Conservation (phyloP, 192 early-diverging fungal genomes). For the Rhizoclosmatium sp. region DNA sequence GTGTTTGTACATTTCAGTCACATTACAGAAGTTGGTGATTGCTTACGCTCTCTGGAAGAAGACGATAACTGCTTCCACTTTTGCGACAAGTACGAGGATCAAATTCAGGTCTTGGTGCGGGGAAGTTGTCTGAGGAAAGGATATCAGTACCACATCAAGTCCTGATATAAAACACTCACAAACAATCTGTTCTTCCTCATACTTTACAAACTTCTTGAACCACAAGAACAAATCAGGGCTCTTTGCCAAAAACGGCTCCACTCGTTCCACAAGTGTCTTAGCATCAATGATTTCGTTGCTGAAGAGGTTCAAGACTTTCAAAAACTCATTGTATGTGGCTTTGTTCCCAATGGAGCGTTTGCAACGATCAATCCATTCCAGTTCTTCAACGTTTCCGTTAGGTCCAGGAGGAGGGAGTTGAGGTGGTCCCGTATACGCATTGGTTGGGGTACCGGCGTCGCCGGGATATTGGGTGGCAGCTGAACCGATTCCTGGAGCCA, state of each 20-base stretch:
- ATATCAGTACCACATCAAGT: too few relatives aligned
- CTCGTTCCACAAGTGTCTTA: constrained; percentile 82
- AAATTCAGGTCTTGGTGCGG: constrained; percentile 64
- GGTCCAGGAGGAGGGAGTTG: neutral
- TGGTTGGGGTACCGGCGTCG: neutral
- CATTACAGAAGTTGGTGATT: neutral
- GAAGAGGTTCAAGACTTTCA: constrained; percentile 94
- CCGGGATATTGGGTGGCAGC: constrained; percentile 10
- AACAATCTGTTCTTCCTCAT: constrained; percentile 77
- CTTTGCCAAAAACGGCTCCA: constrained; percentile 83
- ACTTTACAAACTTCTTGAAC: constrained; percentile 91
- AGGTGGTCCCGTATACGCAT: neutral
- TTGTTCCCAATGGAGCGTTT: constrained; percentile 88
- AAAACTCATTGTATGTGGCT: constrained; percentile 91
- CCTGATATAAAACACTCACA: constrained; percentile 44
- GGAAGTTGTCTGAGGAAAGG: constrained; percentile 56
- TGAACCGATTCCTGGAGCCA: constrained; percentile 4
- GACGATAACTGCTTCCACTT: constrained; percentile 78
- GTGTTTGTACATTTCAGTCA: neutral
- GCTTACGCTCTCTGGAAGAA: constrained; percentile 70
- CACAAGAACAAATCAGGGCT: constrained; percentile 90
- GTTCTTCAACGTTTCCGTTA: constrained; percentile 71
- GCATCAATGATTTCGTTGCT: constrained; percentile 92
- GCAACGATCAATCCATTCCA: constrained; percentile 93
- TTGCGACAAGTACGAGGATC: constrained; percentile 68